Percentiles rank a stretch among this genome's conserved stretches.
These are phyloP conservation scores for Triadica sebifera DNA, from an alignment of 345 rosid species.

Conservation along the genomic window DNA sequence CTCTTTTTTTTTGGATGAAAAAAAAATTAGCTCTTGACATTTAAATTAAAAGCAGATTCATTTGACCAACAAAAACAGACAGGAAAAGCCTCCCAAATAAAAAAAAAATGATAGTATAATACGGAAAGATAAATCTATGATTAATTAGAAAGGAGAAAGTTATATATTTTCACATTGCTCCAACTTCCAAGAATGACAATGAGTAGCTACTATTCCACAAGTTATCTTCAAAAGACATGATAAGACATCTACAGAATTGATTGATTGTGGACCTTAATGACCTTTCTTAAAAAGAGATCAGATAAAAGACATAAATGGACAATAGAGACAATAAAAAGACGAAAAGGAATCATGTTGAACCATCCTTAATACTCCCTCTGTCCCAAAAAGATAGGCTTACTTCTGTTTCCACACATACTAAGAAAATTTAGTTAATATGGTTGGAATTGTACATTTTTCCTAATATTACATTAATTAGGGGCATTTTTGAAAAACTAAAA, in stretches of 20 bases:
- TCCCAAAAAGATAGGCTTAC: no score
- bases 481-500: no score
- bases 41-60: conserved; percentile 3
- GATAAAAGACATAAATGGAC: no score
- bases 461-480: no score
- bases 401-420: no score
- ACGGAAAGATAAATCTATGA: background rate
- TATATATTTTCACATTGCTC: background rate
- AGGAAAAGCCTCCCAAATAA: background rate
- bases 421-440: no score
- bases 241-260: background rate
- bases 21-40: background rate
- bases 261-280: background rate
- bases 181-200: no score
- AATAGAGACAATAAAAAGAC: background rate
- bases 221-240: background rate
- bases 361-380: no score
- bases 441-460: no score
- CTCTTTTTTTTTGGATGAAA: no score
- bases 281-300: background rate
- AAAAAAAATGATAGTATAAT: background rate
- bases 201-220: background rate
- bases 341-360: background rate
- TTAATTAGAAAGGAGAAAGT: background rate
- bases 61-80: background rate